phyloP scores from a whole-genome alignment of 2,329 filamentous ascomycete genomes.

The Beauveria rudraprayagi region DNA sequence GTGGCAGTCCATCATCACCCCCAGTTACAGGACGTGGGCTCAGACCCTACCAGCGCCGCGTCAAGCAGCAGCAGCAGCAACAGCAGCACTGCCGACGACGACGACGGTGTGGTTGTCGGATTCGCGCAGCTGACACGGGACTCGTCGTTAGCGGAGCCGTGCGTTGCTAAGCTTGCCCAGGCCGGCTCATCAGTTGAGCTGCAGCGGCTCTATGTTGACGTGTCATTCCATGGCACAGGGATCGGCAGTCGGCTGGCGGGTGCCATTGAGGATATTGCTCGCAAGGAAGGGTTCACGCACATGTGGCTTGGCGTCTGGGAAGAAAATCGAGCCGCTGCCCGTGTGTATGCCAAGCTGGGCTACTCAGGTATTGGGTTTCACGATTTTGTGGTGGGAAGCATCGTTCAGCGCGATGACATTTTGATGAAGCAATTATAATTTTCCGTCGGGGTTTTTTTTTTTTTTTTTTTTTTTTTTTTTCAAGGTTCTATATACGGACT shows the following conservation, averaged over 20 bases:
- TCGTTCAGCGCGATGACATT: slow-evolving; percentile 35
- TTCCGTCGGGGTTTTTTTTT: not conserved
- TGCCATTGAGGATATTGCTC: slow-evolving; percentile 25
- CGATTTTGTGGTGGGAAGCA: slow-evolving; percentile 32
- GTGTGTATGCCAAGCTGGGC: slow-evolving; percentile 33
- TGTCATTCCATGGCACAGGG: slow-evolving; percentile 27
- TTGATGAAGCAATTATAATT: slow-evolving; percentile 26
- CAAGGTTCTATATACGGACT: too few species aligned
- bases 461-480: too few species aligned
- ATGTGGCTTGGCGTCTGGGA: slow-evolving; percentile 43
- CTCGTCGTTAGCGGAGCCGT: slow-evolving; percentile 26
- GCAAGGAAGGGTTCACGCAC: slow-evolving; percentile 27
- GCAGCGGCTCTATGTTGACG: slow-evolving; percentile 34
- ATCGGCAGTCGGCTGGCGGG: slow-evolving; percentile 27
- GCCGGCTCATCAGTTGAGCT: slow-evolving; percentile 26
- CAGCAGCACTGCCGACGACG: too few species aligned
- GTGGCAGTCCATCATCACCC: slow-evolving; percentile 15
- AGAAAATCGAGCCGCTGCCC: slow-evolving; percentile 31
- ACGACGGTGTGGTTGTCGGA: slow-evolving; percentile 22
- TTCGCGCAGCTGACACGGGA: slow-evolving; percentile 33
- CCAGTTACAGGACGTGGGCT: not conserved
- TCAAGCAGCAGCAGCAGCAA: not conserved
- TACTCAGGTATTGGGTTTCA: slow-evolving; percentile 32
- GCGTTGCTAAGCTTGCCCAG: slow-evolving; percentile 22
- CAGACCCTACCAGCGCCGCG: not conserved